Conservation (phyloP, 2,329 filamentous ascomycete genomes). For the Helminthosporium solani region DNA sequence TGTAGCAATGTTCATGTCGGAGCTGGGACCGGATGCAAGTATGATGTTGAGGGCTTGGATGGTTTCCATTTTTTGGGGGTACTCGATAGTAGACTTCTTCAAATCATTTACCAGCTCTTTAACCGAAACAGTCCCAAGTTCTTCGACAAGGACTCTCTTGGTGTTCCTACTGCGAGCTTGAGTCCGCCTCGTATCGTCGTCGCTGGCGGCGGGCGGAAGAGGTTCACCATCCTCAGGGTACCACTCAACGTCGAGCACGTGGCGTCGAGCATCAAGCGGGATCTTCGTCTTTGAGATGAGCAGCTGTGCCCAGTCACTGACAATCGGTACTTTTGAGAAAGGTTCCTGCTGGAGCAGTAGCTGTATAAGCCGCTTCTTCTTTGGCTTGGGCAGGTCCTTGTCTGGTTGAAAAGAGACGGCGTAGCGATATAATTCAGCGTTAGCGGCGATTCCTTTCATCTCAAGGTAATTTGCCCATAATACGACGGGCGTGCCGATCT, state of each 20-base stretch:
- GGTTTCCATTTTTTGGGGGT: slow-evolving; percentile 51
- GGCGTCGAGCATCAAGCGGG: slow-evolving; percentile 13
- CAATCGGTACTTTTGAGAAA: slow-evolving; percentile 33
- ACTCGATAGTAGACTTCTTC: slow-evolving; percentile 43
- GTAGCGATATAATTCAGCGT: slow-evolving; percentile 30
- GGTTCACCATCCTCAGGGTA: slow-evolving; percentile 29
- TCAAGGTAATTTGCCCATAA: slow-evolving; percentile 47
- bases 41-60: slow-evolving; percentile 62
- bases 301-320: slow-evolving; percentile 44
- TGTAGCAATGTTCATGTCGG: slow-evolving; percentile 43
- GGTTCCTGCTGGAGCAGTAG: slow-evolving; percentile 42
- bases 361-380: slow-evolving; percentile 51
- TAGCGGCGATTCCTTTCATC: slow-evolving; percentile 33
- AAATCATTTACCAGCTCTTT: slow-evolving; percentile 48
- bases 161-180: slow-evolving; percentile 22
- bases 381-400: slow-evolving; percentile 42
- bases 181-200: slow-evolving; percentile 17
- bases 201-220: slow-evolving; percentile 13
- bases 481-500: slow-evolving; percentile 37
- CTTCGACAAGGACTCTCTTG: slow-evolving; percentile 19
- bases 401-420: slow-evolving; percentile 35
- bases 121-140: slow-evolving; percentile 27
- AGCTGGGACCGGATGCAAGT: slow-evolving; percentile 52
- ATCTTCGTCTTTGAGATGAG: slow-evolving; percentile 30
- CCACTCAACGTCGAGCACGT: slow-evolving; percentile 27